A percentile compares a stretch with the other conserved stretches of the same genome.
Conservation (phyloP, 2,329 filamentous ascomycete genomes). For the Tolypocladium tundrense region DNA sequence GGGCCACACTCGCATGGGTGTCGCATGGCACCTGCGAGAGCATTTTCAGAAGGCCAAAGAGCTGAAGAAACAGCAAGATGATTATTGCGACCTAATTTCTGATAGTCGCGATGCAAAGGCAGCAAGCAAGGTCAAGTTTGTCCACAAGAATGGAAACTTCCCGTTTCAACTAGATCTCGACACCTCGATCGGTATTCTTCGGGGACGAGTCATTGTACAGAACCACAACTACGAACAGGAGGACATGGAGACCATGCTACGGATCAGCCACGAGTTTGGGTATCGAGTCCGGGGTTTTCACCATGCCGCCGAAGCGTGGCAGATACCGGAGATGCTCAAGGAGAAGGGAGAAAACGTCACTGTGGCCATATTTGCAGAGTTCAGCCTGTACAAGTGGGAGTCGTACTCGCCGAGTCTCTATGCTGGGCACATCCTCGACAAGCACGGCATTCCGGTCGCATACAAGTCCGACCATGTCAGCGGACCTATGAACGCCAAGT, state of each 20-base stretch:
- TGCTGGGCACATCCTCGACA: constrained; percentile 26
- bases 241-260: constrained; percentile 32
- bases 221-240: constrained; percentile 34
- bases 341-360: constrained; percentile 28
- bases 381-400: constrained; percentile 30
- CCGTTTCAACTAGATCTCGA: constrained; percentile 26
- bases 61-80: constrained; percentile 6
- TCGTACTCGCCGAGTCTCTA: constrained; percentile 28
- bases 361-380: constrained; percentile 31
- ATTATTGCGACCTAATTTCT: constrained; percentile 14
- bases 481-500: constrained; percentile 27
- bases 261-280: constrained; percentile 30
- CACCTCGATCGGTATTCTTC: constrained; percentile 26
- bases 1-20: background rate
- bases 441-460: constrained; percentile 28
- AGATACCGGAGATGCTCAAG: background rate
- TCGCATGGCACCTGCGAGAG: background rate
- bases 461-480: constrained; percentile 27
- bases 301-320: background rate
- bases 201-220: constrained; percentile 30
- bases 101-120: background rate
- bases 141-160: background rate
- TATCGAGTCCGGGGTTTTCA: constrained; percentile 18
- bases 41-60: background rate
- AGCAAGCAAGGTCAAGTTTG: background rate